Percentiles rank a stretch among this genome's conserved stretches.
Conservation (phyloP, 2,329 filamentous ascomycete species). For the Zymoseptoria crescenta region DNA sequence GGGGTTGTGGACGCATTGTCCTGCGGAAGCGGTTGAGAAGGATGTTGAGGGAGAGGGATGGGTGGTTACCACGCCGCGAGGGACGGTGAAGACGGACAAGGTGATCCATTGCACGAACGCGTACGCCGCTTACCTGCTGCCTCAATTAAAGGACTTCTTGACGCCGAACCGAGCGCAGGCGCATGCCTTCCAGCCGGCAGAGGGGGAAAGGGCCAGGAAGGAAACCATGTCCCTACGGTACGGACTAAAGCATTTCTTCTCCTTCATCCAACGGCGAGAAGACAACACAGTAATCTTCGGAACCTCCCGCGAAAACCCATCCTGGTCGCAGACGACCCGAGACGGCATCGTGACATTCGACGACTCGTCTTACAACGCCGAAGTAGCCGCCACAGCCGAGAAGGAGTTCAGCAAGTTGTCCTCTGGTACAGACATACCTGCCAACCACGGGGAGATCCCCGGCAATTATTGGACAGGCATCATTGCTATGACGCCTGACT, state of each 20-base stretch:
- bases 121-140: slow-evolving; percentile 32
- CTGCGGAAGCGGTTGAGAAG: slow-evolving; percentile 24
- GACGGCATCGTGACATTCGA: slow-evolving; percentile 30
- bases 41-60: slow-evolving; percentile 20
- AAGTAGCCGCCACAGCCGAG: slow-evolving; percentile 35
- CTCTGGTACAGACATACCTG: slow-evolving; percentile 14
- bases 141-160: slow-evolving; percentile 31
- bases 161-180: slow-evolving; percentile 41
- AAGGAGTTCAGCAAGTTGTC: slow-evolving; percentile 32
- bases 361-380: slow-evolving; percentile 35
- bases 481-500: slow-evolving; percentile 40
- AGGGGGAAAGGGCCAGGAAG: slow-evolving; percentile 26
- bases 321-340: slow-evolving; percentile 16
- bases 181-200: slow-evolving; percentile 37
- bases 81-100: slow-evolving; percentile 23
- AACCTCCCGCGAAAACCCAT: slow-evolving; percentile 36
- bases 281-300: slow-evolving; percentile 41
- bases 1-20: slow-evolving; percentile 38
- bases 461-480: slow-evolving; percentile 43
- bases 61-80: slow-evolving; percentile 31
- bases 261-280: slow-evolving; percentile 38
- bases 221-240: slow-evolving; percentile 42
- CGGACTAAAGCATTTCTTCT: slow-evolving; percentile 43
- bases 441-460: slow-evolving; percentile 36
- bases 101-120: slow-evolving; percentile 38